A percentile compares a stretch with the other conserved stretches of the same genome.
These are phyloP conservation scores for Acacia acuminata DNA, from an alignment of 306 rosid species.

Conservation along the genomic window DNA sequence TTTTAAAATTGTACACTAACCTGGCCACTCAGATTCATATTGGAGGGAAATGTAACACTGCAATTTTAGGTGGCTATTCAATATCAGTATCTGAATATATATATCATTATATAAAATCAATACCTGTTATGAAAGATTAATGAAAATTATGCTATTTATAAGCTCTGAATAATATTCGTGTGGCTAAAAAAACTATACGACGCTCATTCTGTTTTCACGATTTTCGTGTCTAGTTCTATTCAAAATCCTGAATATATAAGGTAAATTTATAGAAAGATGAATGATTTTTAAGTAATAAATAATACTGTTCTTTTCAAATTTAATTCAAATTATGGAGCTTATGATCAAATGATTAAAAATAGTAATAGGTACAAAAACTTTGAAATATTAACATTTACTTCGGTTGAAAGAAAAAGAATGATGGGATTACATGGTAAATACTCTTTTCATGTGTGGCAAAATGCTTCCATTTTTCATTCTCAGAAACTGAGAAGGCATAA, in stretches of 20 bases:
- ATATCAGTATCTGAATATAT: not conserved
- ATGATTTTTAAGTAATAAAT: not conserved
- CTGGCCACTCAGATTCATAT: not conserved
- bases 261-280: not conserved
- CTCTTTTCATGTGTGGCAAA: not conserved
- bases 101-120: no score
- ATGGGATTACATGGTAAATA: not conserved
- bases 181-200: no score
- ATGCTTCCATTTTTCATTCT: not conserved
- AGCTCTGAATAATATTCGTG: no score
- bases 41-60: not conserved
- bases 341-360: no score
- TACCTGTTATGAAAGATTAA: no score
- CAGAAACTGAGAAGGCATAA: not conserved
- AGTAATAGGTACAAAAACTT: not conserved
- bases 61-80: not conserved
- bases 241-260: not conserved
- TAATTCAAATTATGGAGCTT: not conserved
- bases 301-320: not conserved
- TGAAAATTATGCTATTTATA: no score
- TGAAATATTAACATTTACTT: no score
- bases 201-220: no score
- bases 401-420: not conserved
- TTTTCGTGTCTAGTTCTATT: no score
- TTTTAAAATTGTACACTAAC: not conserved